Base-by-base conservation (phyloP, 495 filamentous ascomycete genomes). In the Margaritispora aquatica region DNA sequence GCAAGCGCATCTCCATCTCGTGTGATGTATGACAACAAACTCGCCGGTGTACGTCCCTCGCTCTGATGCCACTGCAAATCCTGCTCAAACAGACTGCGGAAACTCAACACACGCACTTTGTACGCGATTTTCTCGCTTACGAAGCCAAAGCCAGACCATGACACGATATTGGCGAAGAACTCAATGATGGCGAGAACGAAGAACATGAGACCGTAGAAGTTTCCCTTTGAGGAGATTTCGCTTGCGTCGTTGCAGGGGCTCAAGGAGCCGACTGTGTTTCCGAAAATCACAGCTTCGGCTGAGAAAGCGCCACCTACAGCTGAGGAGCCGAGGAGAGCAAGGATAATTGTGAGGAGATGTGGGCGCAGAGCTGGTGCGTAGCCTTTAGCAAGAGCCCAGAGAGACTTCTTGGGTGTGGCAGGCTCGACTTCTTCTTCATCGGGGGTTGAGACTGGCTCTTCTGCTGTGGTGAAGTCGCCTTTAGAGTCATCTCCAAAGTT, bases 1-100 rank as follows among this genome's bases (percentile, higher is more conserved):
- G 72, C 75, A 46, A 83, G 58, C 0, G 77, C 71, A 52, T 72
- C 73, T 11, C 74, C 72, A 58, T 83, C 80, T n/a, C 69, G 71
- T 20, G 77, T 81, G 36, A 83, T 78, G 46, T 75, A 73, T 1
- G 75, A 74, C 0, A 82, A 68, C 11, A 82, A 71, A 29, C 72
- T 53, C 2, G 74, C 64, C 0, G 77, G 78, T 0, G 72, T 73
- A 13, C 78, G 73, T 10, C 70, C 72, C n/a, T 72, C 70, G 0
- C 76, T 79, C 54, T 75, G 68, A 60, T 81, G 78, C 79, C 79
- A 82, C 50, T 74, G 67, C 8, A 80, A 62, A 47, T 78, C 73
- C 55, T 81, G 79, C 46, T 76, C 71, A 47, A 82, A 73, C 17
- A 81, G 63, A 2, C 77, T 73, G 7, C 77, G 69, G 58, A 82